phyloP scores from a whole-genome alignment of 495 filamentous ascomycete genomes.

The Penicillium pulvis region DNA sequence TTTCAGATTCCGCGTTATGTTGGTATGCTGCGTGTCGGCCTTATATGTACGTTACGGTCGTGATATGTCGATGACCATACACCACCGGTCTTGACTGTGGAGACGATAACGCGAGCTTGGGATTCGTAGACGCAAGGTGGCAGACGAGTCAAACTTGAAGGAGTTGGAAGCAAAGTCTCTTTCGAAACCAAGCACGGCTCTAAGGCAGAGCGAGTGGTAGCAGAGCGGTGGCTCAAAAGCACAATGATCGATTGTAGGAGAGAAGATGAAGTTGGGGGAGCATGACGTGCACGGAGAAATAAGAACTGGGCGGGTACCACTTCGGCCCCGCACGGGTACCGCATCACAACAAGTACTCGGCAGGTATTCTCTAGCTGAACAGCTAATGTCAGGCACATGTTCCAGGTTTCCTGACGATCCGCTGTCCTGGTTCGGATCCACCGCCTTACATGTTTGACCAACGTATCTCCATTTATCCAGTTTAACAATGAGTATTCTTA shows the following conservation, averaged over 20 bases:
- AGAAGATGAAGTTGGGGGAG: slow-evolving; percentile 3
- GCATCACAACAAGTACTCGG: slow-evolving; percentile 13
- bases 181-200: too few relatives aligned
- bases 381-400: slow-evolving; percentile 5
- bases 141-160: neutral
- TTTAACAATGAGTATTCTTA: too few relatives aligned
- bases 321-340: slow-evolving; percentile 19
- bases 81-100: neutral
- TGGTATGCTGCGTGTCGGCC: neutral
- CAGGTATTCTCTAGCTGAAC: slow-evolving; percentile 1
- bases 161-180: neutral
- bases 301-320: slow-evolving; percentile 22
- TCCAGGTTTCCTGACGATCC: neutral
- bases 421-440: too few relatives aligned
- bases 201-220: neutral
- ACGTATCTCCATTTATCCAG: too few relatives aligned
- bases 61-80: neutral
- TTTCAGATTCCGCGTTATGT: neutral
- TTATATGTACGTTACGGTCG: neutral
- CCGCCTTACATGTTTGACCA: too few relatives aligned
- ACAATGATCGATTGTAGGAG: slow-evolving; percentile 1
- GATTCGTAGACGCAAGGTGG: neutral
- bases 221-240: neutral
- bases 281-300: slow-evolving; percentile 23
- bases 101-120: neutral